Base-by-base conservation (phyloP, 1,139 yeast species). In the Geotrichum histeridarum region DNA sequence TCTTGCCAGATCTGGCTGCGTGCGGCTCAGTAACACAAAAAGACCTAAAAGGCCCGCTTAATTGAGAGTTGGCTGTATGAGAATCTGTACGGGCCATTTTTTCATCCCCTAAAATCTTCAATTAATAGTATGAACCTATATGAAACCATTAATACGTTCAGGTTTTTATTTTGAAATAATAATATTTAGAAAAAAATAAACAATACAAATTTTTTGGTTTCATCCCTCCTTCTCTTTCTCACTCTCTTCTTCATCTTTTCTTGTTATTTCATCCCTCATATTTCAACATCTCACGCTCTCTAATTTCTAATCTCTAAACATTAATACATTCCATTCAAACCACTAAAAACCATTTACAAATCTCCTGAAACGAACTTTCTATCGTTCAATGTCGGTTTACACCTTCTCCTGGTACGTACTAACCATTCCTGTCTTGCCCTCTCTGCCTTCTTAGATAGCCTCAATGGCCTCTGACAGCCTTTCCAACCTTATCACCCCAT, bases 351-450 rank as follows among this genome's bases (percentile, higher is more conserved):
- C 38, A 12, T 4, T 14, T 6, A 4, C 38, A 35, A 35, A 12
- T 12, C 38, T 14, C 14, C 38, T 14, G 14, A 14, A 38, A 47
- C 36, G 14, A 17, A 22, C 41, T 31, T 22, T n/a, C 17, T 15
- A 18, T n/a, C 11, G 15, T 45, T 17, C 33, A 41, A 48, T 48
- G 51, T 48, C 51, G 32, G 35, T 41, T 27, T 48, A 41, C 30
- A 48, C 45, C 14, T 48, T 48, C 33, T 15, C 46, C 38, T 48
- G 51, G 51, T 48, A 33, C 14, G 51, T 45, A 22, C 15, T n/a
- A 37, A n/a, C 17, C 27, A 3, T 5, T 5, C 27, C 27, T 22
- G 27, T 22, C 27, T 22, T 22, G 27, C 27, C 27, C 27, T 22
- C 27, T 22, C 27, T 5, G 27, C 27, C 27, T 22, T 3, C 27